phyloP scores from a whole-genome alignment of 352 stramenopile genomes.

The Phytophthora pisi region DNA sequence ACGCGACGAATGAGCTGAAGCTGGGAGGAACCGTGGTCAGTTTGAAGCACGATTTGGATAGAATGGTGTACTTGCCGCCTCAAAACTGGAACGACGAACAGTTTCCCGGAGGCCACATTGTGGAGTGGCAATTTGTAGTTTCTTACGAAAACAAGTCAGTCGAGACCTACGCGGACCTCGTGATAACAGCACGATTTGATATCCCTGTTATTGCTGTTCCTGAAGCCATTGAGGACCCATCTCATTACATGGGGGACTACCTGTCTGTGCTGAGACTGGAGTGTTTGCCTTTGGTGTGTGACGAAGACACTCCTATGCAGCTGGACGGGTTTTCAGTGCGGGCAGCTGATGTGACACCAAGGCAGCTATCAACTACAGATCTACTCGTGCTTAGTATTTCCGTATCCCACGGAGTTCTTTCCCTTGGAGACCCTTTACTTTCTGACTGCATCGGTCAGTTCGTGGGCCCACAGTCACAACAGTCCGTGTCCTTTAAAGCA shows the following conservation, averaged over 20 bases:
- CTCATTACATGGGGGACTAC: constrained; percentile 45
- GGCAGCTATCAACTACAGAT: constrained; percentile 4
- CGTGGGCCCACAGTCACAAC: background rate
- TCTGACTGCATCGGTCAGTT: constrained; percentile 37
- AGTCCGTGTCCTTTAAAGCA: constrained; percentile 33
- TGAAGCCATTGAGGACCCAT: constrained; percentile 25
- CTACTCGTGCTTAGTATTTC: constrained; percentile 36
- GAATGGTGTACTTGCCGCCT: constrained; percentile 44
- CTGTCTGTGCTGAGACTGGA: constrained; percentile 45
- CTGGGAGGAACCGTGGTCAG: constrained; percentile 18
- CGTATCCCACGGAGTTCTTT: constrained; percentile 41
- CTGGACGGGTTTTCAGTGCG: constrained; percentile 50
- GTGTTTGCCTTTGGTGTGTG: constrained; percentile 45
- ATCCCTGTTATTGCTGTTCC: constrained; percentile 54
- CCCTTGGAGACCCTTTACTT: constrained; percentile 22
- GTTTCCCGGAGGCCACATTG: constrained; percentile 25
- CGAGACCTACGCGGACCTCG: constrained; percentile 42
- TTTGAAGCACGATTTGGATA: constrained; percentile 27
- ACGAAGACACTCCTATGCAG: constrained; percentile 45
- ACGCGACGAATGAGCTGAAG: constrained; percentile 7
- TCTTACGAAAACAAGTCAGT: constrained; percentile 21
- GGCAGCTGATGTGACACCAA: constrained; percentile 30
- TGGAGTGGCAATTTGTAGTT: constrained; percentile 59
- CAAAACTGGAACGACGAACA: constrained; percentile 60
- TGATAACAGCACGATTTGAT: constrained; percentile 41